phyloP scores from a whole-genome alignment of 2,329 filamentous ascomycete genomes.

The Venturiaceae sp. region DNA sequence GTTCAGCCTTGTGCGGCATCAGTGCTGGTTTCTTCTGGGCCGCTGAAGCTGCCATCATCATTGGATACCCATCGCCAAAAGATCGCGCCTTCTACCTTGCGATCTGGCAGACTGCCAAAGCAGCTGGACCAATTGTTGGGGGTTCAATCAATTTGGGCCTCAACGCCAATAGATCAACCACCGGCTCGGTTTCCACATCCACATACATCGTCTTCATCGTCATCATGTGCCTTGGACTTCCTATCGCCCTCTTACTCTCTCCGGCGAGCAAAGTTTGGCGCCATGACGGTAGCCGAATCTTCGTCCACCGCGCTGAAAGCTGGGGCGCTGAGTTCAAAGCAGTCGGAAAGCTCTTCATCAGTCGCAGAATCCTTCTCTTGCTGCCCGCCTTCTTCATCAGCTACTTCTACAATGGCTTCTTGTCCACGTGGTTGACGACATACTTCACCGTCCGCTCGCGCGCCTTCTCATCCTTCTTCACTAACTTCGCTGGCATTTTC shows the following conservation, averaged over 20 bases:
- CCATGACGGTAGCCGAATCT: constrained; percentile 28
- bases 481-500: constrained; percentile 26
- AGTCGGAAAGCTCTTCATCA: constrained; percentile 20
- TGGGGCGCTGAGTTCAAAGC: constrained; percentile 21
- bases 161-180: constrained; percentile 28
- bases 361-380: constrained; percentile 21
- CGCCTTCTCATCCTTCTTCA: constrained; percentile 25
- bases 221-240: constrained; percentile 36
- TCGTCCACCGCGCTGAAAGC: constrained; percentile 16
- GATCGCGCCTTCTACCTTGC: constrained; percentile 26
- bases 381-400: constrained; percentile 26
- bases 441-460: constrained; percentile 26
- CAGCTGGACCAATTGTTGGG: constrained; percentile 34
- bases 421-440: constrained; percentile 23
- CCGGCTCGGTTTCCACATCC: constrained; percentile 27
- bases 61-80: constrained; percentile 27
- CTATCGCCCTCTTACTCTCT: constrained; percentile 33
- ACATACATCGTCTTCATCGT: constrained; percentile 38
- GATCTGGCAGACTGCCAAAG: constrained; percentile 25
- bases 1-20: constrained; percentile 27
- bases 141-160: constrained; percentile 41
- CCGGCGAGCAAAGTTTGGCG: constrained; percentile 35
- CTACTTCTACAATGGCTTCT: constrained; percentile 28
- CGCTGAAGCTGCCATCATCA: constrained; percentile 30
- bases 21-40: constrained; percentile 33